Evolutionary conservation across 768 basidiomycete species (phyloP).

Genomic region (Albatrellus ellisii): DNA sequence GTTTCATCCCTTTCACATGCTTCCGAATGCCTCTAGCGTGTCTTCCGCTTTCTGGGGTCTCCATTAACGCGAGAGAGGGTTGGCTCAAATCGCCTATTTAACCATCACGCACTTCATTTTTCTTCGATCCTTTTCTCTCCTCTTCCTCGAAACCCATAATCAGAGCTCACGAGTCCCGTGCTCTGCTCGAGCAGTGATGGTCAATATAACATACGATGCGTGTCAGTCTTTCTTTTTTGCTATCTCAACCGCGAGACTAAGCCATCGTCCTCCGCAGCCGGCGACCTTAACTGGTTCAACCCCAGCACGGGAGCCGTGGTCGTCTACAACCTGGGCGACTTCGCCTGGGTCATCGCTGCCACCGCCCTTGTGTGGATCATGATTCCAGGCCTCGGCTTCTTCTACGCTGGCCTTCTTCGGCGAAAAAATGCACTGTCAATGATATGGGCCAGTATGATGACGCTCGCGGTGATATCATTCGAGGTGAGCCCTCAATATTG

Average conservation of each 20-base stretch:
- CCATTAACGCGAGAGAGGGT: too few species aligned
- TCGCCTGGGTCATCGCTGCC: constrained; percentile 55
- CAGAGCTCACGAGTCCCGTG: too few species aligned
- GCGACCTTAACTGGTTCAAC: constrained; percentile 23
- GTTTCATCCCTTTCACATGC: too few species aligned
- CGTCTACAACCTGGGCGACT: constrained; percentile 49
- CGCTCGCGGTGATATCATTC: constrained; percentile 70
- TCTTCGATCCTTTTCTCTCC: too few species aligned
- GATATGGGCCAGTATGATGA: constrained; percentile 72
- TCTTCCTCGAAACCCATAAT: too few species aligned
- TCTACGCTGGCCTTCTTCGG: constrained; percentile 84
- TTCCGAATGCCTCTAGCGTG: too few species aligned
- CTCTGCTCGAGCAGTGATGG: too few species aligned
- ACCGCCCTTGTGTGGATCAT: constrained; percentile 71
- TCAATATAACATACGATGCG: constrained; percentile 18
- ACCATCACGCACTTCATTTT: too few species aligned
- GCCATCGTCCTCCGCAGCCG: constrained; percentile 19
- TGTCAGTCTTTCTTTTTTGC: constrained; percentile 4
- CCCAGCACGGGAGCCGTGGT: constrained; percentile 13
- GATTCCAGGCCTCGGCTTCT: constrained; percentile 63
- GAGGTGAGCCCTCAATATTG: constrained; percentile 33
- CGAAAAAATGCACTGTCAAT: constrained; percentile 90
- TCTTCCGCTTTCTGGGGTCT: too few species aligned
- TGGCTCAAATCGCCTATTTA: too few species aligned
- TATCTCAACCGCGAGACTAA: not conserved